Percentiles rank a stretch among this genome's conserved stretches.
phyloP scores from a whole-genome alignment of 2,329 filamentous ascomycete genomes.

The Purpureocillium takamizusanense region DNA sequence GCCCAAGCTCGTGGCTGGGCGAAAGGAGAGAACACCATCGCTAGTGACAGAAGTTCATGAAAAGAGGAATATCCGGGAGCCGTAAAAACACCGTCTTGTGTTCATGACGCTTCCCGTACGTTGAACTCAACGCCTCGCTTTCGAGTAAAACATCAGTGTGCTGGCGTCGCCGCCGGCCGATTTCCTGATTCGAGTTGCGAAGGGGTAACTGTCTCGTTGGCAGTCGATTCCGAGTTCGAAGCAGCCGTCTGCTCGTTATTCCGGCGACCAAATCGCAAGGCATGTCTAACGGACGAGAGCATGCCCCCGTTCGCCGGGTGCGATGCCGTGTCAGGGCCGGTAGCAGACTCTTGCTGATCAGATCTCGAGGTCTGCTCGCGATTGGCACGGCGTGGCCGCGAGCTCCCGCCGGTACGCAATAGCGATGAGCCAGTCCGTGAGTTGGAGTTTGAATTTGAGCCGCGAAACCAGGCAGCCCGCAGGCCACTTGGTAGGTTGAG shows the following conservation, averaged over 20 bases:
- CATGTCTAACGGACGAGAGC: conserved; percentile 21
- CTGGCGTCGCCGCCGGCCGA: conserved; percentile 13
- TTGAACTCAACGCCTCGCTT: too few relatives aligned
- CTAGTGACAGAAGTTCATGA: conserved; percentile 12
- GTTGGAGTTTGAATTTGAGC: conserved; percentile 6
- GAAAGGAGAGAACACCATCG: conserved; percentile 21
- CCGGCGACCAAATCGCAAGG: conserved; percentile 21
- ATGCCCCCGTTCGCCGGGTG: conserved; percentile 10
- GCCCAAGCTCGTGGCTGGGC: conserved; percentile 6
- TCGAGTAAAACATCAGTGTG: not conserved
- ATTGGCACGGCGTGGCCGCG: conserved; percentile 1
- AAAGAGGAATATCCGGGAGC: not conserved
- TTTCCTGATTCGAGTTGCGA: conserved; percentile 38
- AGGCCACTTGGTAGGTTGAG: conserved; percentile 38
- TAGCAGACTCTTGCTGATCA: not conserved
- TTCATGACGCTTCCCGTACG: too few relatives aligned
- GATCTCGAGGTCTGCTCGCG: not conserved
- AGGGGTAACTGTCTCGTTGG: conserved; percentile 25
- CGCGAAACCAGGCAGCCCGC: conserved; percentile 28
- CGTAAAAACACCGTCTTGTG: not conserved
- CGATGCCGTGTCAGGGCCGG: conserved; percentile 2
- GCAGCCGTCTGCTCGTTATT: conserved; percentile 11
- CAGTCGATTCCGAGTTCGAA: conserved; percentile 6
- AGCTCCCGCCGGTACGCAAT: not conserved
- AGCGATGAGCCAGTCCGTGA: not conserved